Conservation (phyloP, 176 grass and related monocot species). For the Juncus inflexus region DNA sequence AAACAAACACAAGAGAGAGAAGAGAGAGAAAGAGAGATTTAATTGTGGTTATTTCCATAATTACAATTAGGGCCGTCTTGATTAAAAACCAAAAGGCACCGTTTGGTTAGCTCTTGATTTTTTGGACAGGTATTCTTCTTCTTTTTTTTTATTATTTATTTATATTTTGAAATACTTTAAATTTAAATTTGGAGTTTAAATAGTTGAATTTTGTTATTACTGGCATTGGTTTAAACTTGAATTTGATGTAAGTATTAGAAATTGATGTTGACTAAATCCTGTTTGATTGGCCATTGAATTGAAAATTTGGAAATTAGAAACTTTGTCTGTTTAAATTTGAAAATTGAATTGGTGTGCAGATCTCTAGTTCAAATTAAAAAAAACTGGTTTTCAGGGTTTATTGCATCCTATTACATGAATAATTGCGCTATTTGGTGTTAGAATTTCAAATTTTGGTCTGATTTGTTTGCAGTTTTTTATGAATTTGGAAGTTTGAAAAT, state of each 20-base stretch:
- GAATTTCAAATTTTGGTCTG: too few species aligned
- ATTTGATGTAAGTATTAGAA: background rate
- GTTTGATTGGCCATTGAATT: slow-evolving; percentile 1
- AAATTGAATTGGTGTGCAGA: background rate
- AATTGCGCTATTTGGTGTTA: slow-evolving; percentile 2
- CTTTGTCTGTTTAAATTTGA: slow-evolving; percentile 1
- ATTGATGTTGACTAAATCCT: slow-evolving; percentile 10
- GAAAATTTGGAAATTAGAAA: background rate
- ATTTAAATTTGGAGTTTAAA: background rate
- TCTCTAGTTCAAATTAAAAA: slow-evolving; percentile 11
- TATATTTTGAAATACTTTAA: slow-evolving; percentile 2
- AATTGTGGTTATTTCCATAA: slow-evolving; percentile 14
- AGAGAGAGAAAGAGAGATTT: background rate
- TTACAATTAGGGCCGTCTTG: background rate
- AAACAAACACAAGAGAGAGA: background rate
- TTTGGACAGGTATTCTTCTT: slow-evolving; percentile 7
- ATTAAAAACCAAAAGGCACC: slow-evolving; percentile 1
- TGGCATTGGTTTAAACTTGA: slow-evolving; percentile 6
- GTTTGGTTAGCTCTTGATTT: background rate
- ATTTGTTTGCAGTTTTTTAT: too few species aligned
- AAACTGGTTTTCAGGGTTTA: background rate
- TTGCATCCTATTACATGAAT: background rate
- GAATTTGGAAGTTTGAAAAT: background rate
- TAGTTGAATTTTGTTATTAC: slow-evolving; percentile 13
- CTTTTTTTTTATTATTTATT: background rate